Conservation (phyloP, 2,329 filamentous ascomycete genomes). For the Alternaria gaisen region DNA sequence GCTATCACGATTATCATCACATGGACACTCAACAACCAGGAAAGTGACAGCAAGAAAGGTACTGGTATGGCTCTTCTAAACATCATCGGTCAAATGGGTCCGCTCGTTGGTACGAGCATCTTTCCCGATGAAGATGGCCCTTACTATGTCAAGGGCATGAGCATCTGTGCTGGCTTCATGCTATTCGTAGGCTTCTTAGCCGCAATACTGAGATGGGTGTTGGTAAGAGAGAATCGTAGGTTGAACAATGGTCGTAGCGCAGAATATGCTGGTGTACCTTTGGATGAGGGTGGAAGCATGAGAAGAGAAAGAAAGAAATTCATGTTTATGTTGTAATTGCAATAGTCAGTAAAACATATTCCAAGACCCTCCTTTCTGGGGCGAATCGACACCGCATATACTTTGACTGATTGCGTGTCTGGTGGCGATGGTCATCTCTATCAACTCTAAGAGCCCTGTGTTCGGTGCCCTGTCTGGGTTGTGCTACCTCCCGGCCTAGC, state of each 20-base stretch:
- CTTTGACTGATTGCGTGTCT: background rate
- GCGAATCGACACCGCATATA: background rate
- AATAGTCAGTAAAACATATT: background rate
- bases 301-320: constrained; percentile 30
- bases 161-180: constrained; percentile 62
- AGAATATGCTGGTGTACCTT: constrained; percentile 39
- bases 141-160: constrained; percentile 60
- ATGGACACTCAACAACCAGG: constrained; percentile 89
- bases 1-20: constrained; percentile 85
- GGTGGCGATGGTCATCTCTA: background rate
- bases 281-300: constrained; percentile 31
- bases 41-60: constrained; percentile 72
- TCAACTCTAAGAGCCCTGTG: background rate
- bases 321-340: constrained; percentile 41
- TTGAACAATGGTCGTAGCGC: constrained; percentile 14
- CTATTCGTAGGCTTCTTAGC: constrained; percentile 56
- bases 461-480: no score
- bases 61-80: constrained; percentile 83
- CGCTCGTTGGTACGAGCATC: constrained; percentile 65
- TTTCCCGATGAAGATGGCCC: constrained; percentile 62
- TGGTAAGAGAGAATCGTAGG: constrained; percentile 44
- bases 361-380: background rate
- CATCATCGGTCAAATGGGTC: constrained; percentile 81
- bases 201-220: constrained; percentile 52
- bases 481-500: background rate